These are phyloP conservation scores for Apodospora peruviana DNA, from an alignment of 495 filamentous ascomycete species.

Conservation along the genomic window DNA sequence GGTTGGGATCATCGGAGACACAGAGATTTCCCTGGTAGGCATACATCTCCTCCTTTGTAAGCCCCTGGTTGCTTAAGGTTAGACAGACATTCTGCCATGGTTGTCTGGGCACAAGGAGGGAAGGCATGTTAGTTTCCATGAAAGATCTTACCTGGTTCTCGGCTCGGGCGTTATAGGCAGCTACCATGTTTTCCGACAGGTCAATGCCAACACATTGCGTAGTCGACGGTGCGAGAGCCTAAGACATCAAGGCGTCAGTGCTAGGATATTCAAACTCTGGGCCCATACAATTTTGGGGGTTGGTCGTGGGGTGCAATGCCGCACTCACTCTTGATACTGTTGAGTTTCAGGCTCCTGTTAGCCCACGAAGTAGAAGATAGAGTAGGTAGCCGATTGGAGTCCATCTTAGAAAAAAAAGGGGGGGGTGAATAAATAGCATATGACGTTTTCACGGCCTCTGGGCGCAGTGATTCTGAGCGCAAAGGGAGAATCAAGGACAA, in stretches of 20 bases:
- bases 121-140: background rate
- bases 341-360: background rate
- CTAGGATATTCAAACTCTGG: background rate
- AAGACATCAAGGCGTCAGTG: constrained; percentile 1
- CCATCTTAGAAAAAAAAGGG: background rate
- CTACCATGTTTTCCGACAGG: constrained; percentile 62
- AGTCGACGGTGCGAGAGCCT: constrained; percentile 57
- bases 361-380: no score
- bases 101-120: background rate
- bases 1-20: constrained; percentile 28
- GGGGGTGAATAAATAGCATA: no score
- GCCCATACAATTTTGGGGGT: no score
- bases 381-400: background rate
- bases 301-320: no score
- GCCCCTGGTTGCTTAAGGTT: constrained; percentile 27
- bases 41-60: constrained; percentile 44
- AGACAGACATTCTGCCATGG: background rate
- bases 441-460: no score
- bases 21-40: constrained; percentile 58
- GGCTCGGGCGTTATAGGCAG: constrained; percentile 48
- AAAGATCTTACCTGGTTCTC: constrained; percentile 33
- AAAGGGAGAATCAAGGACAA: no score
- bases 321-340: constrained; percentile 1
- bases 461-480: no score
- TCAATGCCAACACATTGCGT: constrained; percentile 60